Conservation (phyloP, 2,329 filamentous ascomycete genomes). For the Cladophialophora chaetospira region DNA sequence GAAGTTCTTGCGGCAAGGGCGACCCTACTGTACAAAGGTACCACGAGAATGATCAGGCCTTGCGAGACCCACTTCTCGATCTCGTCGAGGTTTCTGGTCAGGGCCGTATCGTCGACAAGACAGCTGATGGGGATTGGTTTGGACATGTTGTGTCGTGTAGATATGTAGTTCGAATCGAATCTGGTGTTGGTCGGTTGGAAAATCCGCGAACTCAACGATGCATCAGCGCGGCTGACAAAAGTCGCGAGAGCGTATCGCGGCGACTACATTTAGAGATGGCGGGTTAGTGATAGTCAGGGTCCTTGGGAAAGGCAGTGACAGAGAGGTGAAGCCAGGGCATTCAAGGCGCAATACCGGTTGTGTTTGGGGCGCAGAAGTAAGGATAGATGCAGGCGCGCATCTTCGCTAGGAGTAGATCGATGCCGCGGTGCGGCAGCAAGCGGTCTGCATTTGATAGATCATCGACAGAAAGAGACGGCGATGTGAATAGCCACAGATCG, state of each 20-base stretch:
- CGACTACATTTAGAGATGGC: constrained; percentile 15
- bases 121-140: constrained; percentile 52
- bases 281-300: constrained; percentile 12
- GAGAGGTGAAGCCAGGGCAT: constrained; percentile 6
- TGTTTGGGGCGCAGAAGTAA: constrained; percentile 23
- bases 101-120: constrained; percentile 55
- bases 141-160: constrained; percentile 20
- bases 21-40: constrained; percentile 55
- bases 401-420: constrained; percentile 27
- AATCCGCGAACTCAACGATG: constrained; percentile 2
- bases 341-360: constrained; percentile 22
- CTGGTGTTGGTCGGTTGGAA: constrained; percentile 4
- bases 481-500: not conserved
- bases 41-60: constrained; percentile 52
- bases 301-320: not conserved
- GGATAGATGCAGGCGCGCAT: constrained; percentile 23
- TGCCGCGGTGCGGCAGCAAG: constrained; percentile 16
- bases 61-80: constrained; percentile 56
- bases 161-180: constrained; percentile 5
- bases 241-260: constrained; percentile 17
- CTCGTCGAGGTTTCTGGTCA: constrained; percentile 55
- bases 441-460: constrained; percentile 12
- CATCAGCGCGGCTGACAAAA: constrained; percentile 21
- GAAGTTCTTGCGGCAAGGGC: constrained; percentile 2
- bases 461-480: constrained; percentile 17